Conservation (phyloP, 495 filamentous ascomycete genomes). For the Penicillium ucsense region DNA sequence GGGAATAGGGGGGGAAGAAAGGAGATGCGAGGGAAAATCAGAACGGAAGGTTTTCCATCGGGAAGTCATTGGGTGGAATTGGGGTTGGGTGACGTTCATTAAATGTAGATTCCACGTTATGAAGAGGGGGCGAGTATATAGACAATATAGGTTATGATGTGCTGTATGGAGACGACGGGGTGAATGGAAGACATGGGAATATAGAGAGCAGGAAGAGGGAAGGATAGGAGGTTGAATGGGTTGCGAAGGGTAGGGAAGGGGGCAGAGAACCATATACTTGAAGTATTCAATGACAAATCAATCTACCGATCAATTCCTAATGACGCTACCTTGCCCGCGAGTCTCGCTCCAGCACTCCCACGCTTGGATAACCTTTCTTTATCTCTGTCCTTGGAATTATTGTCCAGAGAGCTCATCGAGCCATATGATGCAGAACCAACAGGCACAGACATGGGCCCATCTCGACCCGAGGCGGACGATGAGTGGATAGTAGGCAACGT, state of each 20-base stretch:
- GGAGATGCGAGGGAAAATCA: too few relatives aligned
- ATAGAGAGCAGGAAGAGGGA: too few relatives aligned
- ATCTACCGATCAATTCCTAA: slow-evolving; percentile 35
- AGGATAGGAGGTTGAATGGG: not conserved
- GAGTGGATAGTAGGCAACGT: slow-evolving; percentile 36
- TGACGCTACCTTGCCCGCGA: slow-evolving; percentile 40
- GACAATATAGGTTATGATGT: slow-evolving; percentile 13
- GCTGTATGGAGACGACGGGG: not conserved
- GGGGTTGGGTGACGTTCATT: too few relatives aligned
- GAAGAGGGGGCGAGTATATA: too few relatives aligned
- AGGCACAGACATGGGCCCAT: slow-evolving; percentile 6
- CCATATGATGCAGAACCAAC: slow-evolving; percentile 13
- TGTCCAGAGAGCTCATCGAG: slow-evolving; percentile 22
- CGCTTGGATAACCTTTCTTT: slow-evolving; percentile 43
- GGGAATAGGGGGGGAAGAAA: too few relatives aligned
- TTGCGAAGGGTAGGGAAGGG: not conserved
- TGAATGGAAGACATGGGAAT: too few relatives aligned
- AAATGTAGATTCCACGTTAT: too few relatives aligned
- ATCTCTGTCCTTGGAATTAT: slow-evolving; percentile 17
- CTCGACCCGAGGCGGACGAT: slow-evolving; percentile 12
- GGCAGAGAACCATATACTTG: not conserved
- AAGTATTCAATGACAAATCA: not conserved
- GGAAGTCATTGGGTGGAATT: too few relatives aligned
- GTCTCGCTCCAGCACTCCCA: slow-evolving; percentile 39
- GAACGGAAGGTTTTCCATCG: too few relatives aligned